These are phyloP conservation scores for Mycena galericulata DNA, from an alignment of 768 basidiomycete genomes.

Conservation along the genomic window DNA sequence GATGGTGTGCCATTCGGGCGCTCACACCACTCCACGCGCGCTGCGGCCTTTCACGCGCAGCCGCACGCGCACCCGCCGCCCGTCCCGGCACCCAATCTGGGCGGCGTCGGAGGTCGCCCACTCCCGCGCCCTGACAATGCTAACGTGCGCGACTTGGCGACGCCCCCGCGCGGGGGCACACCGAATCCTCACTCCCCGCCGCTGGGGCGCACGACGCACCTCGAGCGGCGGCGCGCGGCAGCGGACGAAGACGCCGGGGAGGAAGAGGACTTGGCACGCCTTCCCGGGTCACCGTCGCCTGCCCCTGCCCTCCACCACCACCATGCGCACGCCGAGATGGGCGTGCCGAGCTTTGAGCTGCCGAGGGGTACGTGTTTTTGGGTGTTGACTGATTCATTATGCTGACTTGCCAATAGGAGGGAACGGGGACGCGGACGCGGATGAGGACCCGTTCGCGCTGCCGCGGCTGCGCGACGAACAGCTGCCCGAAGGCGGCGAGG, in stretches of 20 bases:
- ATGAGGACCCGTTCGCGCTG: constrained; percentile 36
- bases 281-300: constrained; percentile 65
- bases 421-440: not conserved
- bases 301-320: constrained; percentile 40
- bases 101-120: constrained; percentile 8
- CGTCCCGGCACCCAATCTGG: constrained; percentile 47
- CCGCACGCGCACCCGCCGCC: constrained; percentile 46
- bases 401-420: not conserved
- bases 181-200: constrained; percentile 37
- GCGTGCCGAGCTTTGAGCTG: constrained; percentile 36
- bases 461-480: constrained; percentile 36
- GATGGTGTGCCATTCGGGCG: constrained; percentile 74
- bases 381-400: no score
- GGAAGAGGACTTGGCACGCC: constrained; percentile 56
- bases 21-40: constrained; percentile 69
- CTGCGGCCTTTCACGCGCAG: constrained; percentile 55
- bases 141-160: no score
- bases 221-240: constrained; percentile 48
- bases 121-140: constrained; percentile 36
- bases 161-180: constrained; percentile 29
- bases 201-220: constrained; percentile 53
- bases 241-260: constrained; percentile 38
- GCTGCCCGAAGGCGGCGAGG: constrained; percentile 29
- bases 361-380: constrained; percentile 31
- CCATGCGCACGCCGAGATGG: constrained; percentile 21